Conservation (phyloP, 2,329 filamentous ascomycete species). For the Helminthosporium solani region DNA sequence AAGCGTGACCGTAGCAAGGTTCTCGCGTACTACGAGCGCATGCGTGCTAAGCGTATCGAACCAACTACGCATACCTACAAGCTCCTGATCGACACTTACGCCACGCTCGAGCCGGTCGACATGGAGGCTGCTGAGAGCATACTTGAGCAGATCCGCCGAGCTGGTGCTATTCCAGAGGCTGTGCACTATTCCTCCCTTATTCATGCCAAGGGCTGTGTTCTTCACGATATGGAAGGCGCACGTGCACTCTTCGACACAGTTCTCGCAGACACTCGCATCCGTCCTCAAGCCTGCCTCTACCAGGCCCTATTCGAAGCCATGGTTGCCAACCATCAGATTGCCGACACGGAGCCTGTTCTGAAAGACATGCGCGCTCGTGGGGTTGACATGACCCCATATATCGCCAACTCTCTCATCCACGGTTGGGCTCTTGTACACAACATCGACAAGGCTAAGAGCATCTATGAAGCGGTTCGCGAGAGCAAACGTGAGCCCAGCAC, state of each 20-base stretch:
- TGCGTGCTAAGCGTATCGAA: constrained; percentile 81
- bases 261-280: constrained; percentile 64
- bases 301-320: constrained; percentile 96
- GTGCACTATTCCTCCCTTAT: constrained; percentile 96
- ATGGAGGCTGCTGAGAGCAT: constrained; percentile 85
- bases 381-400: constrained; percentile 92
- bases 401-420: constrained; percentile 96
- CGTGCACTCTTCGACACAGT: constrained; percentile 80
- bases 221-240: constrained; percentile 86
- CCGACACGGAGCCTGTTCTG: constrained; percentile 68
- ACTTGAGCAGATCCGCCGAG: constrained; percentile 71
- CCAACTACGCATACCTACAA: constrained; percentile 98
- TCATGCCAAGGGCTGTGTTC: constrained; percentile 90
- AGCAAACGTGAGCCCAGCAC: constrained; percentile 91
- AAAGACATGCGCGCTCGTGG: constrained; percentile 70
- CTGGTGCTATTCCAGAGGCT: constrained; percentile 77
- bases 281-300: constrained; percentile 82
- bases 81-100: constrained; percentile 91
- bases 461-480: constrained; percentile 77
- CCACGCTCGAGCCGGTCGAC: constrained; percentile 87
- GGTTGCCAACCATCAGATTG: constrained; percentile 88
- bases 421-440: constrained; percentile 88
- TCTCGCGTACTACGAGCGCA: constrained; percentile 89
- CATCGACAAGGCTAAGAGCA: constrained; percentile 71
- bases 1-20: constrained; percentile 96